These are phyloP conservation scores for Mortierella polycephala DNA, from an alignment of 371 early-diverging fungal species.

Conservation along the genomic window DNA sequence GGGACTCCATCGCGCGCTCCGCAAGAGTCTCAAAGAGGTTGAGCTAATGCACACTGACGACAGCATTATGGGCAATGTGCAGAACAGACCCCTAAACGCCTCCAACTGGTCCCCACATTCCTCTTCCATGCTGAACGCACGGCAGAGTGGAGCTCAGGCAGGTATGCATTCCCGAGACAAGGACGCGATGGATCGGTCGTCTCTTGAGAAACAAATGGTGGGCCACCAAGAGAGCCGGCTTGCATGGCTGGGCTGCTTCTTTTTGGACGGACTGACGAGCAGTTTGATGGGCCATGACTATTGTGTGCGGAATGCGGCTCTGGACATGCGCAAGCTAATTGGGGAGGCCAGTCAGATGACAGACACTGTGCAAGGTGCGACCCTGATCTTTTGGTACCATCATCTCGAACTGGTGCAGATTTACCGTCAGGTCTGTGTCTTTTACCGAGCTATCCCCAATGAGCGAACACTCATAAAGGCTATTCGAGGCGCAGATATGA, in stretches of 20 bases:
- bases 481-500: slow-evolving; percentile 28
- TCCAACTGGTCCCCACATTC: slow-evolving; percentile 4
- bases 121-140: slow-evolving; percentile 7
- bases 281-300: slow-evolving; percentile 51
- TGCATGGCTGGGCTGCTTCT: slow-evolving; percentile 54
- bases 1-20: slow-evolving; percentile 28
- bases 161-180: slow-evolving; percentile 1
- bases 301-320: slow-evolving; percentile 17
- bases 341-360: slow-evolving; percentile 48
- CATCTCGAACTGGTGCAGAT: slow-evolving; percentile 47
- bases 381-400: slow-evolving; percentile 52
- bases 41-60: slow-evolving; percentile 22
- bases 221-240: slow-evolving; percentile 34
- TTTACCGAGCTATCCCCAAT: slow-evolving; percentile 35
- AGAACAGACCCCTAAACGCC: background rate
- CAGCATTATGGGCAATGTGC: slow-evolving; percentile 4
- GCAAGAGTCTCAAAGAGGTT: slow-evolving; percentile 22
- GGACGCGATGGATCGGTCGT: slow-evolving; percentile 12
- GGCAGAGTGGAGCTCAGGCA: slow-evolving; percentile 8
- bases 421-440: slow-evolving; percentile 44
- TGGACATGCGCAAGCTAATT: slow-evolving; percentile 42
- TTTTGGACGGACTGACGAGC: slow-evolving; percentile 47
- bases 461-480: slow-evolving; percentile 21
- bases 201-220: slow-evolving; percentile 27
- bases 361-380: slow-evolving; percentile 51